phyloP scores from a whole-genome alignment of 129 eudicot species.

The Gnaphalium uliginosum region DNA sequence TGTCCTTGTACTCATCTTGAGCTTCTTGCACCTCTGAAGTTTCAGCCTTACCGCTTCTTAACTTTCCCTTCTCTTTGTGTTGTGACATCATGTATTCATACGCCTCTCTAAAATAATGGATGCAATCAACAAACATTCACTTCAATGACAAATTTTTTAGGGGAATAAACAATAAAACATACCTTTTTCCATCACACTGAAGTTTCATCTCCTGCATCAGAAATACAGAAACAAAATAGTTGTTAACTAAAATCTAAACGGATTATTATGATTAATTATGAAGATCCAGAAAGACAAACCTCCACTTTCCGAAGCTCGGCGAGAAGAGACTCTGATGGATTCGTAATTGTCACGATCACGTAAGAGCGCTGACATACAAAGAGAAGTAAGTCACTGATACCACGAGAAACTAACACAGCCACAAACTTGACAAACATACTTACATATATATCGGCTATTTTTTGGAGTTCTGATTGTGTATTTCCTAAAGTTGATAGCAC shows the following conservation, averaged over 20 bases:
- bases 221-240: slow-evolving; percentile 30
- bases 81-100: slow-evolving; percentile 78
- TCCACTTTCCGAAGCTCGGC: slow-evolving; percentile 87
- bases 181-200: slow-evolving; percentile 96
- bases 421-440: slow-evolving; percentile 41
- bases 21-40: slow-evolving; percentile 66
- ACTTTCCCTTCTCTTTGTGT: slow-evolving; percentile 68
- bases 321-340: slow-evolving; percentile 91
- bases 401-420: slow-evolving; percentile 18
- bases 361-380: slow-evolving; percentile 73
- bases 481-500: background rate
- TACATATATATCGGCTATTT: slow-evolving; percentile 79
- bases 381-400: slow-evolving; percentile 22
- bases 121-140: slow-evolving; percentile 24
- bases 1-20: slow-evolving; percentile 72
- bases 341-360: slow-evolving; percentile 69
- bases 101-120: slow-evolving; percentile 50
- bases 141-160: slow-evolving; percentile 2
- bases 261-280: background rate
- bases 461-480: slow-evolving; percentile 52
- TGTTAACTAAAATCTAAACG: background rate
- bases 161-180: slow-evolving; percentile 2
- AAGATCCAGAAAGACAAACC: slow-evolving; percentile 51
- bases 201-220: slow-evolving; percentile 87
- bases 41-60: slow-evolving; percentile 71